Base-by-base conservation (phyloP, 1,284 basidiomycete genomes). In the Trametes pubescens region DNA sequence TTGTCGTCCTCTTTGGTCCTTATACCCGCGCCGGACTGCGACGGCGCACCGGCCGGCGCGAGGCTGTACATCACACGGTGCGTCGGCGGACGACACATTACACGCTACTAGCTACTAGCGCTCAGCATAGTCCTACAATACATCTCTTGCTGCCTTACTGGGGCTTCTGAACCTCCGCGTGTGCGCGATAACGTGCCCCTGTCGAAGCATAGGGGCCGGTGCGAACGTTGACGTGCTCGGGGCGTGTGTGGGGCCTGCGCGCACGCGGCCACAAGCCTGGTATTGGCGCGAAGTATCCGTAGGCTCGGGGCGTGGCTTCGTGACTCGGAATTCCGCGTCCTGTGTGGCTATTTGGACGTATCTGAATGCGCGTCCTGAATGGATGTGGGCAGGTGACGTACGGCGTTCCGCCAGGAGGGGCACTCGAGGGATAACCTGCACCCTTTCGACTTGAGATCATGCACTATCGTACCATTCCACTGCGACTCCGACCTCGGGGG, bases 21-120 rank as follows among this genome's bases (percentile, higher is more conserved):
- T 14, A 24, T 35, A 48, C 38, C 47, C 22, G 47, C 22, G 4
- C 57, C 26, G 37, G 59, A 32, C 58, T 24, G 58, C 43, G 58
- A 47, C 43, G 58, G 37, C 51, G 58, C 48, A 59, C 59, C 22
- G 59, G 52, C 46, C 21, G 51, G 49, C 43, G 59, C 59, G 59
- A 26, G 59, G 43, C 26, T 61, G 59, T 61, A 61, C 47, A 46
- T 54, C 32, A 55, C 46, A 46, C 29, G n/a, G 47, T 26, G 47
- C 47, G 51, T 59, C 51, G 38, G 44, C 58, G 40, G 49, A 52
- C 51, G 49, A 48, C 26, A 48, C 47, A 26, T 48, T 48, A 48
- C 43, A 58, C 56, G 21, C 22, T 51, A 51, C 51, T 51, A 44
- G 44, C 44, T 48, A 29, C 24, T 24, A 8, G 24, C 51, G 49